Evolutionary conservation across 768 basidiomycete species (phyloP).

Genomic region (Rhizopogon rudus): DNA sequence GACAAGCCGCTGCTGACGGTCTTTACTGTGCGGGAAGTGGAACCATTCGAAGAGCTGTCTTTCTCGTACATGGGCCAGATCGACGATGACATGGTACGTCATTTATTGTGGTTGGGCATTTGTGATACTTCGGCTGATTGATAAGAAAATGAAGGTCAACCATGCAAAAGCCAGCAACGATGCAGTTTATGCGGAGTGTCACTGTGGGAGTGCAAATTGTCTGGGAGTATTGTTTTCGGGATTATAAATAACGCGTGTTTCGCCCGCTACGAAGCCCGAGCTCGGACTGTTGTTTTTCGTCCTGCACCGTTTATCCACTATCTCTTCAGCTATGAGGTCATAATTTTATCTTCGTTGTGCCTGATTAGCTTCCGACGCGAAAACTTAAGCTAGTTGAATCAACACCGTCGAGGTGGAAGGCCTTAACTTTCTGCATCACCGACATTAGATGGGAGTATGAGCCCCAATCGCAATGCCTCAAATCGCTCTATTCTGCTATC

Average conservation of each 20-base stretch:
- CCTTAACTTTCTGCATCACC: too few relatives aligned
- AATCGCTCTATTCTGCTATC: too few relatives aligned
- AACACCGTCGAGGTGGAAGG: too few relatives aligned
- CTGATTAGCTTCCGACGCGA: too few relatives aligned
- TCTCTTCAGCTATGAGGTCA: background rate
- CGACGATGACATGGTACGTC: slow-evolving; percentile 23
- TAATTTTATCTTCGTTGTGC: background rate
- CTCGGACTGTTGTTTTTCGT: too few relatives aligned
- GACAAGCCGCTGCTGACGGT: slow-evolving; percentile 64
- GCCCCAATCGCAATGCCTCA: too few relatives aligned
- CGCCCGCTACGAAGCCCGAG: background rate
- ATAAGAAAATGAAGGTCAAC: background rate
- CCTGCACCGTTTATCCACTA: background rate
- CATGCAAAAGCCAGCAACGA: slow-evolving; percentile 20
- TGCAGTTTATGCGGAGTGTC: slow-evolving; percentile 44
- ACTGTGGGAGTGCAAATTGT: slow-evolving; percentile 50
- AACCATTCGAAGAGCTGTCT: slow-evolving; percentile 64
- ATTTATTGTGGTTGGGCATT: background rate
- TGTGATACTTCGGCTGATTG: slow-evolving; percentile 1
- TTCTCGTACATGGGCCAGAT: slow-evolving; percentile 71
- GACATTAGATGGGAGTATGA: too few relatives aligned
- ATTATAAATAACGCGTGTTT: slow-evolving; percentile 8
- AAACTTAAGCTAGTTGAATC: too few relatives aligned
- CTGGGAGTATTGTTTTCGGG: slow-evolving; percentile 31
- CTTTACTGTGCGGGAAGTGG: slow-evolving; percentile 63